Conservation (phyloP, 257 asterid species). For the Leonotis leonurus region DNA sequence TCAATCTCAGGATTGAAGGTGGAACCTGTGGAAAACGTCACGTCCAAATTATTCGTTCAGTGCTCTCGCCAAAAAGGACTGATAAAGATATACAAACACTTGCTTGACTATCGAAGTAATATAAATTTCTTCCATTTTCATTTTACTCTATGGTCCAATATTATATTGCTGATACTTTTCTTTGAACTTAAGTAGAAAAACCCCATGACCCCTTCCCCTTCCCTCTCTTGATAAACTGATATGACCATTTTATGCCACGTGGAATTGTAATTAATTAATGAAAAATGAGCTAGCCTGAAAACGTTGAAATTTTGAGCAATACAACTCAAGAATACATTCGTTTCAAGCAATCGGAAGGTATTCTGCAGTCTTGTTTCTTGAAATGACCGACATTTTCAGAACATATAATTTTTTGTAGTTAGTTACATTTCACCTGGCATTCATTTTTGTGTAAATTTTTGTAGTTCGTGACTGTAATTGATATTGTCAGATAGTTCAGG, state of each 20-base stretch:
- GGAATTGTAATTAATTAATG: too few species aligned
- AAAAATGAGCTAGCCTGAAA: too few species aligned
- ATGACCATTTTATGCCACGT: not conserved
- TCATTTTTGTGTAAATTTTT: too few species aligned
- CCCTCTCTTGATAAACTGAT: not conserved
- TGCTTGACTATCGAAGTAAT: slow-evolving; percentile 91
- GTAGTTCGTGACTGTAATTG: too few species aligned
- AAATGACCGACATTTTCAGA: too few species aligned
- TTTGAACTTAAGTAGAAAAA: not conserved
- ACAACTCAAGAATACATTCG: too few species aligned
- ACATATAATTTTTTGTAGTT: too few species aligned
- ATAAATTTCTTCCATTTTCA: slow-evolving; percentile 2
- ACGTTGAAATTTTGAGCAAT: too few species aligned
- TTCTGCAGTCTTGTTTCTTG: too few species aligned
- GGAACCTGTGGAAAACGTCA: slow-evolving; percentile 79
- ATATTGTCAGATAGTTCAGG: too few species aligned
- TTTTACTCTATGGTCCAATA: not conserved
- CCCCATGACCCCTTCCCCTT: not conserved
- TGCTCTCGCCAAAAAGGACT: slow-evolving; percentile 98
- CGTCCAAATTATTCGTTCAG: slow-evolving; percentile 93
- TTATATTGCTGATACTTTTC: not conserved
- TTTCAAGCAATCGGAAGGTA: too few species aligned
- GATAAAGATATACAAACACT: slow-evolving; percentile 86
- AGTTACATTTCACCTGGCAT: too few species aligned
- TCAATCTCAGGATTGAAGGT: slow-evolving; percentile 88